These are phyloP conservation scores for Amanita fuliginea DNA, from an alignment of 768 basidiomycete genomes.

Conservation along the genomic window DNA sequence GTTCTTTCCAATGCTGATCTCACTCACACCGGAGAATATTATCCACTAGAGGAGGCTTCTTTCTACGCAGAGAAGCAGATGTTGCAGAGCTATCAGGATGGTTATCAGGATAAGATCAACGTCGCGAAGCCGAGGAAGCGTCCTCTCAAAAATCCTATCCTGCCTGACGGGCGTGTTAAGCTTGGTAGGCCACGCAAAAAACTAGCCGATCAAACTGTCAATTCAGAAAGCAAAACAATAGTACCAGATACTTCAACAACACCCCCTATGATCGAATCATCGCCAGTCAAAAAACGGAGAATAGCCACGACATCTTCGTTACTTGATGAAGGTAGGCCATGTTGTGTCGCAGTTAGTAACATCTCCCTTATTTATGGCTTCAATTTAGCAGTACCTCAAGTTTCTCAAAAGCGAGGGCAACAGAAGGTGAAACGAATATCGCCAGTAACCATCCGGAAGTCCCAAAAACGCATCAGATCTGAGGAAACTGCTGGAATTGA, in stretches of 20 bases:
- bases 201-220: constrained; percentile 13
- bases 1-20: constrained; percentile 37
- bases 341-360: no score
- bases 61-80: constrained; percentile 43
- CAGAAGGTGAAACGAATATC: neutral
- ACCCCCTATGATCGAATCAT: neutral
- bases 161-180: constrained; percentile 42
- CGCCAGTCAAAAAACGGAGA: neutral
- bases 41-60: constrained; percentile 24
- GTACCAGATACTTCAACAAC: neutral
- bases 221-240: constrained; percentile 11
- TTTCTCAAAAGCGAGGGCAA: neutral
- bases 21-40: constrained; percentile 43
- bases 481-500: neutral
- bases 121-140: constrained; percentile 22
- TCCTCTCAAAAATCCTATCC: constrained; percentile 32
- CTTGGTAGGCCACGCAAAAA: constrained; percentile 36
- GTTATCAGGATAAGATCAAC: constrained; percentile 28
- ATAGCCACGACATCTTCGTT: neutral
- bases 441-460: neutral
- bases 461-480: constrained; percentile 1
- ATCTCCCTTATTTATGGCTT: neutral
- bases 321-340: no score
- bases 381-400: neutral
- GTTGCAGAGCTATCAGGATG: constrained; percentile 37